These are phyloP conservation scores for Sporothrix brunneoviolacea DNA, from an alignment of 2,329 filamentous ascomycete species.

Conservation along the genomic window DNA sequence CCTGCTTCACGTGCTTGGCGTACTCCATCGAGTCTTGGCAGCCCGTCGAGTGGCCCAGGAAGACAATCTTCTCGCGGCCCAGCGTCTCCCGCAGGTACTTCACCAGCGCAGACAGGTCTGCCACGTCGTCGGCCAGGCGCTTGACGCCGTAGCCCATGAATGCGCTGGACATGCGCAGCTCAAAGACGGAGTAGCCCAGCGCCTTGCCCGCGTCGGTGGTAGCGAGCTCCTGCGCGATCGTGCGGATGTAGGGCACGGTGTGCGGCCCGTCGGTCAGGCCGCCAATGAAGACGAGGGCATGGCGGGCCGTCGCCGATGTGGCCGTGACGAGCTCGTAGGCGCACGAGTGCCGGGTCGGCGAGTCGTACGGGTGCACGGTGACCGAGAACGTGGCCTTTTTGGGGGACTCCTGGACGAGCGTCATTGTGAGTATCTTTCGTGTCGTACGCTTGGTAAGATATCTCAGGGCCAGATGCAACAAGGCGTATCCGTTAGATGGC, in stretches of 20 bases:
- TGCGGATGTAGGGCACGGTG: constrained; percentile 51
- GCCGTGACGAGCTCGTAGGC: constrained; percentile 22
- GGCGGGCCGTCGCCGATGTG: constrained; percentile 22
- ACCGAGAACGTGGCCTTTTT: constrained; percentile 18
- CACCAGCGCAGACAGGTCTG: constrained; percentile 47
- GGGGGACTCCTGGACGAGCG: neutral
- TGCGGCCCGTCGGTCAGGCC: constrained; percentile 65
- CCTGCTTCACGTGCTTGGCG: constrained; percentile 35
- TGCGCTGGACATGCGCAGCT: constrained; percentile 49
- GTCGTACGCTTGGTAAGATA: no score
- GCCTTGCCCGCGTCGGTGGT: constrained; percentile 25
- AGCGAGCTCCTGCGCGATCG: constrained; percentile 38
- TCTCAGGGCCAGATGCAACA: no score
- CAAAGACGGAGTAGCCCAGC: constrained; percentile 47
- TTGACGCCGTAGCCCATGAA: constrained; percentile 46
- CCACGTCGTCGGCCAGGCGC: constrained; percentile 45
- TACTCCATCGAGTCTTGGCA: constrained; percentile 57
- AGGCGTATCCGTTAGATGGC: no score
- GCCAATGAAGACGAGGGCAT: constrained; percentile 63
- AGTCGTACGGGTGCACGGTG: constrained; percentile 23
- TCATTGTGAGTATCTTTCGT: no score
- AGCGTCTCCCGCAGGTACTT: constrained; percentile 43
- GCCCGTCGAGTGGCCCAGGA: constrained; percentile 54
- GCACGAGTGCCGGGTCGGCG: constrained; percentile 19
- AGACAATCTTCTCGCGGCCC: constrained; percentile 44